Conservation (phyloP, 2,329 filamentous ascomycete genomes). For the Conoideocrella luteorostrata region DNA sequence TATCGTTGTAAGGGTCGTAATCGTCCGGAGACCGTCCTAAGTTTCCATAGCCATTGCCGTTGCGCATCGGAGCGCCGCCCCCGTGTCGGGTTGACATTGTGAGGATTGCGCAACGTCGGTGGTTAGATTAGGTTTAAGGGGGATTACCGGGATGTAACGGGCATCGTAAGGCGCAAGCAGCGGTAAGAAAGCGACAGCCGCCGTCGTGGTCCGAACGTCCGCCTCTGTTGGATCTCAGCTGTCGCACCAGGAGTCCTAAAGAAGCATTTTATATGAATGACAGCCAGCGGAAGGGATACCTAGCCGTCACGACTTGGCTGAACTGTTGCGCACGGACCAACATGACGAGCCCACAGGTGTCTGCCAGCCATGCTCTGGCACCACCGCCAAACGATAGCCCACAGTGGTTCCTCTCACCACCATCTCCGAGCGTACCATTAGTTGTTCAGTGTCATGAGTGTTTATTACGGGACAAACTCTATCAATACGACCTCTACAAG, state of each 20-base stretch:
- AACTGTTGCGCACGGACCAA: conserved; percentile 4
- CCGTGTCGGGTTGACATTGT: conserved; percentile 47
- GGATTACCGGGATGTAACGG: conserved; percentile 3
- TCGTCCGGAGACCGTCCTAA: conserved; percentile 36
- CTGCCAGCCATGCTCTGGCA: too few species aligned
- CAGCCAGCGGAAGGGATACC: not conserved
- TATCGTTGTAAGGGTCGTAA: conserved; percentile 39
- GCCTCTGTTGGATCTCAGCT: too few species aligned
- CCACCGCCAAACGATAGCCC: too few species aligned
- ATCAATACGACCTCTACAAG: not conserved
- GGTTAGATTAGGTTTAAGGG: not conserved
- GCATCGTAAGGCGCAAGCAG: conserved; percentile 14
- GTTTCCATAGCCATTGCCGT: conserved; percentile 38
- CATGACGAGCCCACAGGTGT: not conserved
- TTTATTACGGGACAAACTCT: not conserved
- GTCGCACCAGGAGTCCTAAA: too few species aligned
- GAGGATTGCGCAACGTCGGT: conserved; percentile 6
- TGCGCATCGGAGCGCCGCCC: conserved; percentile 27
- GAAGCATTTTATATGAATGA: too few species aligned
- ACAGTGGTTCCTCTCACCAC: too few species aligned
- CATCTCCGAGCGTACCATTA: too few species aligned
- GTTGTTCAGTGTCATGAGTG: too few species aligned
- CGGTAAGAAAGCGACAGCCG: too few species aligned
- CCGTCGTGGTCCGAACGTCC: not conserved
- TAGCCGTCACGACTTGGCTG: not conserved